Base-by-base conservation (phyloP, 139 green algal genomes). In the Tetratostichococcus sp. region DNA sequence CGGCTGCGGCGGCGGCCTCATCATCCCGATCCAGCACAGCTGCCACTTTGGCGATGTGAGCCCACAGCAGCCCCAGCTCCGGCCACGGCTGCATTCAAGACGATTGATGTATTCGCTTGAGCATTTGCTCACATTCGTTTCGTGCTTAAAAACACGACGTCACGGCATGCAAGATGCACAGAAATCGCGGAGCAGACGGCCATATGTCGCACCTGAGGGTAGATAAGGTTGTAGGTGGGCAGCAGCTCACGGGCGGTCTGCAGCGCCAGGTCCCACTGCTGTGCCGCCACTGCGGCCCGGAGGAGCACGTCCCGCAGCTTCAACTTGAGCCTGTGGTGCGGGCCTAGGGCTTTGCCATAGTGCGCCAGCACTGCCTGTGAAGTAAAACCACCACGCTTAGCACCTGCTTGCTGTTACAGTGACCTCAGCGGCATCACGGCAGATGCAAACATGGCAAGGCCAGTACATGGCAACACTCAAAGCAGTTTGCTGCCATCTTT, bases 191-290 rank as follows among this genome's bases (percentile, higher is more conserved):
- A n/a, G n/a, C n/a, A 19, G 23, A 19, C 30, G 19, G 17, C 17
- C 66, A 42, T 3, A 70, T 35, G 3, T n/a, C 66, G 22, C 69
- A 85, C 79, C 70, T 67, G 4, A 19, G 80, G 82, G n/a, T 92
- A 93, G 2, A 85, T 71, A 6, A 76, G 42, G 19, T 81, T n/a
- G 71, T 88, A 90, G 26, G 80, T 26, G 0, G 78, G 70, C 0
- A 69, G 71, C 72, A 93, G 67, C n/a, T 66, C 11, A 0, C 72
- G 35, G 17, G 79, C 85, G 17, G 71, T 72, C 6, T 43, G 26
- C 32, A 91, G 77, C 2, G 83, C 85, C 23, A 77, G 2, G 5
- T 67, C 1, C 87, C 88, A 92, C 28, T 43, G 58, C 30, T 74
- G 81, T 0, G 57, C 32, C 3, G 84, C 80, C 0, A 92, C 65